Evolutionary conservation across 2,329 filamentous ascomycete species (phyloP), one percentile per base, ranked within the genome.

Genomic region (Scedosporium aurantiacum): DNA sequence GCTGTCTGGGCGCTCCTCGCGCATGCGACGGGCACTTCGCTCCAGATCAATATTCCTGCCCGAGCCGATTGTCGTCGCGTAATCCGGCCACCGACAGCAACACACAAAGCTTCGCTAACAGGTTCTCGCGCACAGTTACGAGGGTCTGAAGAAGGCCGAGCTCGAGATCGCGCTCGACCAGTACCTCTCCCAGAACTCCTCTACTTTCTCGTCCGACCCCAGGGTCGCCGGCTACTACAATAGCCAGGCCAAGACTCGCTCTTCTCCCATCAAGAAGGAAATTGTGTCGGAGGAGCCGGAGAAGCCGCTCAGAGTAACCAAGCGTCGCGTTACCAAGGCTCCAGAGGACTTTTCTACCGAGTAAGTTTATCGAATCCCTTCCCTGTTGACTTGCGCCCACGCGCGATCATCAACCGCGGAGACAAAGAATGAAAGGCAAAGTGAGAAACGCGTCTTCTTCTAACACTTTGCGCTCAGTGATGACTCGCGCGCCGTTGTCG

Each of bases 121-220:
- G 27, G 18, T 3, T 37, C 32, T 37, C 32, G 32, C 10, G 32
- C 25, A 65, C 69, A 92, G 89, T 70, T 86, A 83, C 69, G 85
- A 90, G 66, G 78, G 80, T 62, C 76, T 87, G 65, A 89, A 88
- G 73, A 96, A 96, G 75, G 78, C 80, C 65, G 91, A 96, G 57
- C 83, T 97, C 63, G 90, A 93, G 70, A 73, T 81, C 63, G 82
- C 82, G 54, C 83, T 96, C 65, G 89, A 95, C 68, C 81, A 86
- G 56, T 86, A 85, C 74, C 82, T 96, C 55, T 80, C 84, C 66
- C 79, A 82, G 64, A 88, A 96, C 76, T 79, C 83, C 67, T 77
- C 82, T 65, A 80, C 79, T 64, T 87, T 89, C 70, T 78, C 81
- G 60, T 77, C 78, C 63, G 83, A 91, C 66, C 75, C 85, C 61